Percentiles rank a stretch among this genome's conserved stretches.
These are phyloP conservation scores for Biscogniauxia marginata DNA, from an alignment of 2,329 filamentous ascomycete genomes.

Conservation along the genomic window DNA sequence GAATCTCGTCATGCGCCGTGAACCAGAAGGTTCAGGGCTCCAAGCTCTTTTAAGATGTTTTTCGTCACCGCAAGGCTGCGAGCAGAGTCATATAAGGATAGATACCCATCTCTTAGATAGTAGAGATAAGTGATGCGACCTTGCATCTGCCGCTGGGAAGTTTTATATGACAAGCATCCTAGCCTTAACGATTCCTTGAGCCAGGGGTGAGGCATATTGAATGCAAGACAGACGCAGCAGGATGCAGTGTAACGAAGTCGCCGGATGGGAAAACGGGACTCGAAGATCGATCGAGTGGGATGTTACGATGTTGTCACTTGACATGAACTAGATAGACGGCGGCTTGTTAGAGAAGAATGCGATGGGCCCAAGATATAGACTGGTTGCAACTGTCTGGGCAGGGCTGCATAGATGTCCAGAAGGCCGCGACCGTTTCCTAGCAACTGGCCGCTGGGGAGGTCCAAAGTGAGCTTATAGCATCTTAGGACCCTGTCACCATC, in stretches of 20 bases:
- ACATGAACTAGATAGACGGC: no score
- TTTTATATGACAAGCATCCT: no score
- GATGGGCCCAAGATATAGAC: no score
- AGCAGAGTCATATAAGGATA: neutral
- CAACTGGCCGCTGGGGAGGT: neutral
- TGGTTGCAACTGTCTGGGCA: no score
- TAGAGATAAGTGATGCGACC: neutral
- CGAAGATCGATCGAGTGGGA: no score
- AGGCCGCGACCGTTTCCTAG: neutral
- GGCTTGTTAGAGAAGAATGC: no score
- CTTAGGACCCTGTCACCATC: neutral
- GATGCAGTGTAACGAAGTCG: neutral
- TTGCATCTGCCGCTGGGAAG: no score
- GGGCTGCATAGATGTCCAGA: neutral
- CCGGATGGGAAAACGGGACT: no score
- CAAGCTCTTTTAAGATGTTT: slow-evolving; percentile 16
- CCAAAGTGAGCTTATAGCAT: neutral
- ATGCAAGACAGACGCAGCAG: neutral
- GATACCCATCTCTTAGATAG: no score
- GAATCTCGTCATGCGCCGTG: slow-evolving; percentile 31
- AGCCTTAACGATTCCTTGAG: no score
- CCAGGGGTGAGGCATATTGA: no score
- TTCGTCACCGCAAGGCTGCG: slow-evolving; percentile 30
- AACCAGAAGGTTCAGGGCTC: slow-evolving; percentile 24
- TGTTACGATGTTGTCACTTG: no score